Base-by-base conservation (phyloP, 352 stramenopile species). In the Bremia lactucae region DNA sequence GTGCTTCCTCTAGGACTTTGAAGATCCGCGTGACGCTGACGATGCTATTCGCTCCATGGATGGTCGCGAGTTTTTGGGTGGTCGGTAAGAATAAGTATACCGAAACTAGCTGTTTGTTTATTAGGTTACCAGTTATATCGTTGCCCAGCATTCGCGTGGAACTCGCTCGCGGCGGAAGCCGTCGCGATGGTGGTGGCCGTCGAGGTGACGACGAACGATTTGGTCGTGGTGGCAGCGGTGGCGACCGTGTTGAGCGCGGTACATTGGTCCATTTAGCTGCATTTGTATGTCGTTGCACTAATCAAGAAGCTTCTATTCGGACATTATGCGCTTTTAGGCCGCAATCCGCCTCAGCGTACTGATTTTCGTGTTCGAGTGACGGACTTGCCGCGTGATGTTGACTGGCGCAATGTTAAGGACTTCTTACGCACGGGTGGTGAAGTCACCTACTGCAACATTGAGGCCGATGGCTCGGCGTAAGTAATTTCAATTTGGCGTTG, bases 361-460 rank as follows among this genome's bases (percentile, higher is more conserved):
- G 75, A 91, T 42, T 86, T 64, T 62, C 68, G 69, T 35, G 77
- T 90, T 20, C 69, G 69, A 23, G 69, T 92, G 49, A 81, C 80
- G 33, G 80, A 88, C 36, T 59, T 92, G 25, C 75, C 77, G 35
- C 66, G 71, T 57, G 76, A 75, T 39, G 68, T 76, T 18, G 77
- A 90, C 59, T 92, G 80, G 80, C 80, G 77, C 34, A 83, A 92
- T 20, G 75, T 92, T 5, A 92, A 92, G 73, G 77, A 90, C 55
- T 87, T 87, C 49, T 52, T 92, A 13, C 80, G 77, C 54, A 82
- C 70, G 23, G 80, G 71, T 45, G 80, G 80, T 35, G 80, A 92
- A 49, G 80, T 92, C 11, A 88, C 77, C 8, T 90, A 83, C 65
- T 90, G 77, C 50, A 78, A 92, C 48, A 72, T 92, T 10, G 69